These are phyloP conservation scores for Pelargonium australe DNA, from an alignment of 441 rosid genomes.

Conservation along the genomic window DNA sequence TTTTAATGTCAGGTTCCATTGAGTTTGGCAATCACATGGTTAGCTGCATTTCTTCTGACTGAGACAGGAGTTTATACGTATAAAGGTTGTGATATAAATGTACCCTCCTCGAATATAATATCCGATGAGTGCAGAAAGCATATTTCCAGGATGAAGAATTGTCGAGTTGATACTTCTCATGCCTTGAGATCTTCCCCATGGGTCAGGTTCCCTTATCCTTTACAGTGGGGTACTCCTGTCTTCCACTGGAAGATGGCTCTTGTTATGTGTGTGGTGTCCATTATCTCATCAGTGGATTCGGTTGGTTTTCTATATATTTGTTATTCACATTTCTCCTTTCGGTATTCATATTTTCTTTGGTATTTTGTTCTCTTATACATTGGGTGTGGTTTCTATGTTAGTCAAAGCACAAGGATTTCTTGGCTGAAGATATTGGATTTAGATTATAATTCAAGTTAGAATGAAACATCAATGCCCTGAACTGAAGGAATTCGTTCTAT, in stretches of 20 bases:
- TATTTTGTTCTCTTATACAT: not conserved
- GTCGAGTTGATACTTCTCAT: constrained; percentile 83
- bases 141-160: constrained; percentile 68
- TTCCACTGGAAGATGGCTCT: constrained; percentile 84
- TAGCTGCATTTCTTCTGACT: constrained; percentile 74
- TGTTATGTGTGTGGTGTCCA: constrained; percentile 78
- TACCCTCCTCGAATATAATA: constrained; percentile 71
- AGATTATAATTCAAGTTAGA: not conserved
- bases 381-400: not conserved
- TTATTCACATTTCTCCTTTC: constrained; percentile 3
- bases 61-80: constrained; percentile 71
- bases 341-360: not conserved
- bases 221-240: constrained; percentile 96
- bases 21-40: constrained; percentile 92
- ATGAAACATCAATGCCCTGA: not conserved
- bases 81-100: constrained; percentile 71
- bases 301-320: constrained; percentile 39
- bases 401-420: not conserved
- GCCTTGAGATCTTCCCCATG: constrained; percentile 78
- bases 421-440: not conserved
- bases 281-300: constrained; percentile 85
- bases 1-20: constrained; percentile 67
- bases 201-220: constrained; percentile 94
- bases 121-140: constrained; percentile 82
- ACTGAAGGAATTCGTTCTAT: not conserved